These are phyloP conservation scores for Auriculariales sp. DNA, from an alignment of 768 basidiomycete genomes.

Conservation along the genomic window DNA sequence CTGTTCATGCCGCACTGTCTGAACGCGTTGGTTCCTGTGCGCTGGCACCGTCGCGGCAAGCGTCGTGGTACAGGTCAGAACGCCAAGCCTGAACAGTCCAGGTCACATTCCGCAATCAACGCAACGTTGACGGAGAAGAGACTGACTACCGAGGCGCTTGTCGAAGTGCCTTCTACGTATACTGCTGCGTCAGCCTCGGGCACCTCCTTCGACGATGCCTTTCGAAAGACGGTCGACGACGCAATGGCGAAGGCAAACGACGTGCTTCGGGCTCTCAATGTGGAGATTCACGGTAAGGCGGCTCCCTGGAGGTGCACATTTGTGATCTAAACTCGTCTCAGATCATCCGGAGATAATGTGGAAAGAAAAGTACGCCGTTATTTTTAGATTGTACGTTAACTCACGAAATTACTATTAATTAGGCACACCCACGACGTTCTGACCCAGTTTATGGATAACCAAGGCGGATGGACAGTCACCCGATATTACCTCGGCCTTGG, in stretches of 20 bases:
- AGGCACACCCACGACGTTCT: conserved; percentile 15
- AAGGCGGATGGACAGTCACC: conserved; percentile 22
- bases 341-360: conserved; percentile 7
- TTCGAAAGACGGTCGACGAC: conserved; percentile 7
- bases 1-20: too few relatives aligned
- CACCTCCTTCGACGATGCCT: too few relatives aligned
- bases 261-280: conserved; percentile 9
- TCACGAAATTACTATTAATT: neutral
- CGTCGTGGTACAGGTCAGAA: too few relatives aligned
- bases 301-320: neutral
- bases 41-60: too few relatives aligned
- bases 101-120: too few relatives aligned
- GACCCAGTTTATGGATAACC: conserved; percentile 13
- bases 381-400: neutral
- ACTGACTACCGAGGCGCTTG: too few relatives aligned
- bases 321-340: neutral
- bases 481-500: conserved; percentile 12
- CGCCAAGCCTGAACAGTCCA: too few relatives aligned
- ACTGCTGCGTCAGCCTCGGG: too few relatives aligned
- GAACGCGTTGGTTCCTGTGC: too few relatives aligned
- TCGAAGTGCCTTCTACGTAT: too few relatives aligned
- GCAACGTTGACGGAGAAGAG: too few relatives aligned
- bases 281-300: conserved; percentile 11
- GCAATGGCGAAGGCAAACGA: conserved; percentile 4
- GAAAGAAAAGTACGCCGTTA: conserved; percentile 19